Percentiles rank a stretch among this genome's conserved stretches.
Conservation (phyloP, 192 early-diverging fungal genomes). For the Coemansia sp. region DNA sequence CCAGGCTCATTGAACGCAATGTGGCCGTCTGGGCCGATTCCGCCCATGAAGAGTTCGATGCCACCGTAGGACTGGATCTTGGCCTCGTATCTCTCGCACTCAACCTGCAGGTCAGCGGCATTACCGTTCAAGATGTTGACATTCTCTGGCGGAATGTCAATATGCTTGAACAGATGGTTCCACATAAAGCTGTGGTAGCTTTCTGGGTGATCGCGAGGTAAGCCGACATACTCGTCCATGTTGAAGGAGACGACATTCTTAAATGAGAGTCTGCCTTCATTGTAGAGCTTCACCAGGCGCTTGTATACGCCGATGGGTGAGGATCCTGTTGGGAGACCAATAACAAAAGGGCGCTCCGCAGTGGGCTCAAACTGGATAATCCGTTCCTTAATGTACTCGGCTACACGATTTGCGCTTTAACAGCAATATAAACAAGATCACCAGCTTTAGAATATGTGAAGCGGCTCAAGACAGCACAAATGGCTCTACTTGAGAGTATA, state of each 20-base stretch:
- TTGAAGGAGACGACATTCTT: constrained; percentile 86
- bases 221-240: constrained; percentile 87
- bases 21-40: constrained; percentile 89
- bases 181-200: constrained; percentile 93
- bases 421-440: constrained; percentile 63
- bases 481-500: constrained; percentile 10
- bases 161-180: constrained; percentile 85
- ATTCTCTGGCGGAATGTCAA: constrained; percentile 79
- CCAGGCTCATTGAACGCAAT: constrained; percentile 93
- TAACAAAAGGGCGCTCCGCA: constrained; percentile 74
- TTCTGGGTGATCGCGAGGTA: constrained; percentile 84
- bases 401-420: constrained; percentile 39
- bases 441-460: constrained; percentile 67
- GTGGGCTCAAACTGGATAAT: constrained; percentile 77
- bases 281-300: constrained; percentile 70
- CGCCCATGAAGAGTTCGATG: constrained; percentile 86
- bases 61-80: constrained; percentile 79
- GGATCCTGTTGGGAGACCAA: constrained; percentile 86
- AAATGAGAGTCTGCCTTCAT: constrained; percentile 70
- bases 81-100: constrained; percentile 78
- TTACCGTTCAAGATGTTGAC: constrained; percentile 88
- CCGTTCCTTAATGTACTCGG: constrained; percentile 78
- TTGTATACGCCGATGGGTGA: constrained; percentile 82
- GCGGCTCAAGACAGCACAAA: constrained; percentile 73
- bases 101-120: constrained; percentile 74